phyloP scores from a whole-genome alignment of 345 rosid species.

The Lagerstroemia speciosa region DNA sequence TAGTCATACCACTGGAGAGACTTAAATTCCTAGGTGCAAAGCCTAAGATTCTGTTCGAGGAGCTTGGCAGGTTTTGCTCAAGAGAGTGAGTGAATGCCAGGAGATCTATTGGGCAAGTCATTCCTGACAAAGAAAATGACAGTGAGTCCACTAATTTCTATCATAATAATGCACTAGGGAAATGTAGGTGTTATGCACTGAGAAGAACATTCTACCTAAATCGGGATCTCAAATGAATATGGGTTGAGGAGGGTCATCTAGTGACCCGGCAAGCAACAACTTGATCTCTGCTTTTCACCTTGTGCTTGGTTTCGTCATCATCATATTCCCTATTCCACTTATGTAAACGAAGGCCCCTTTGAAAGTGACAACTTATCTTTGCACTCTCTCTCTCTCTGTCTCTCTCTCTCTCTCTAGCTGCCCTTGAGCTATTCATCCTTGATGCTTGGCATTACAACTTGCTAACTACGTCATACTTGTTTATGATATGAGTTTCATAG shows the following conservation, averaged over 20 bases:
- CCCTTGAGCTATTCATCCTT: not conserved
- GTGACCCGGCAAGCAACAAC: not conserved
- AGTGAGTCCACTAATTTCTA: not conserved
- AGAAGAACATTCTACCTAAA: not conserved
- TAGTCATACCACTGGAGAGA: not conserved
- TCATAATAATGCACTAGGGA: not conserved
- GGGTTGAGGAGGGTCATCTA: not conserved
- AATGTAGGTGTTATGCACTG: not conserved
- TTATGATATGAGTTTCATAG: not conserved
- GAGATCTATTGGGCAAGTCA: not conserved
- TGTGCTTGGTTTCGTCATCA: not conserved
- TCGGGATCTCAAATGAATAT: not conserved
- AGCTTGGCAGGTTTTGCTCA: not conserved
- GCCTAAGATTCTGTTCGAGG: not conserved
- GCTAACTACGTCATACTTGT: too few relatives aligned
- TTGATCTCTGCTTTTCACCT: conserved; percentile 1
- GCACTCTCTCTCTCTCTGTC: not conserved
- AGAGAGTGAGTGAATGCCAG: too few relatives aligned
- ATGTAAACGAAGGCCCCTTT: not conserved
- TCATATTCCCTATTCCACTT: conserved; percentile 1
- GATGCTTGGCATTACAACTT: not conserved
- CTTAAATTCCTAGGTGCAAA: not conserved
- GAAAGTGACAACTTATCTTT: not conserved
- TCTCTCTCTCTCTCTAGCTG: not conserved
- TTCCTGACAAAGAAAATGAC: not conserved